A percentile compares a stretch with the other conserved stretches of the same genome.
phyloP scores from a whole-genome alignment of 2,329 filamentous ascomycete species.

The Curvularia lunata region DNA sequence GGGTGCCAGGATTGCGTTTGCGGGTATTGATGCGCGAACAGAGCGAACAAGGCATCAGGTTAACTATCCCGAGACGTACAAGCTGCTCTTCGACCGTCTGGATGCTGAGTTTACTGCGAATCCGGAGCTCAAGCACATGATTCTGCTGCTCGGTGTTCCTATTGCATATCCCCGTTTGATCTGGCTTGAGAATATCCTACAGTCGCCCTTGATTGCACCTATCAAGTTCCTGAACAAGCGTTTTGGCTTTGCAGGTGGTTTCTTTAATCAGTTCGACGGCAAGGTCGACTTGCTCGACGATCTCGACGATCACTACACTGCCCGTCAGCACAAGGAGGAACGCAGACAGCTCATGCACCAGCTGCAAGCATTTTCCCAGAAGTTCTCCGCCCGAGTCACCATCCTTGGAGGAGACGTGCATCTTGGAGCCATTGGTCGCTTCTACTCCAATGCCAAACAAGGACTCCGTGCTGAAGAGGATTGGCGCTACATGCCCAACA shows the following conservation, averaged over 20 bases:
- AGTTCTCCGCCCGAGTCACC: conserved; percentile 63
- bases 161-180: conserved; percentile 77
- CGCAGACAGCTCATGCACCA: conserved; percentile 73
- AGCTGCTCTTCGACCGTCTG: conserved; percentile 64
- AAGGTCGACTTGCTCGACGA: conserved; percentile 69
- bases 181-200: conserved; percentile 94
- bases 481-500: conserved; percentile 68
- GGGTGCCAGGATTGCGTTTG: conserved; percentile 68
- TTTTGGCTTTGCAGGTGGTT: conserved; percentile 81
- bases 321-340: conserved; percentile 88
- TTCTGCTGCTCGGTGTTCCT: conserved; percentile 71
- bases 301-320: conserved; percentile 79
- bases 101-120: conserved; percentile 59
- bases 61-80: conserved; percentile 76
- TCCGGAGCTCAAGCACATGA: conserved; percentile 66
- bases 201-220: conserved; percentile 83
- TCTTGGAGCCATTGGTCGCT: conserved; percentile 67
- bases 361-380: conserved; percentile 64
- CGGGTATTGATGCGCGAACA: conserved; percentile 66
- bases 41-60: conserved; percentile 89
- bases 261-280: conserved; percentile 95
- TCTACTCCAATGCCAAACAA: conserved; percentile 66
- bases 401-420: conserved; percentile 71
- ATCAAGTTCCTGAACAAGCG: conserved; percentile 89
- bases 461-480: conserved; percentile 62